Percentiles rank a stretch among this genome's conserved stretches.
Evolutionary conservation across 2,329 filamentous ascomycete species (phyloP).

Genomic region (Thielaviopsis populi): DNA sequence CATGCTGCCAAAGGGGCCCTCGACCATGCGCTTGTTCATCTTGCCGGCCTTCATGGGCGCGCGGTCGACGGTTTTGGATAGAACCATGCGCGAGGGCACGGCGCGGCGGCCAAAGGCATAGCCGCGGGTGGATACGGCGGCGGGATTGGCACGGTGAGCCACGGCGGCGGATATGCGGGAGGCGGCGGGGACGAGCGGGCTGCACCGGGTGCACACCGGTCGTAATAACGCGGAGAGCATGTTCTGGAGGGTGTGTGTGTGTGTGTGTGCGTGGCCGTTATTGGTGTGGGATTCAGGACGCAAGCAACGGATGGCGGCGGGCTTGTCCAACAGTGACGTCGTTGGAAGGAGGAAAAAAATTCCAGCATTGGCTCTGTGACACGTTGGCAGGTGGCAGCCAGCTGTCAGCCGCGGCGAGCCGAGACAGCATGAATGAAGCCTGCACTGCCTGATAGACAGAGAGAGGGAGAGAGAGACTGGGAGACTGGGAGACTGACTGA

Average conservation of each 20-base stretch:
- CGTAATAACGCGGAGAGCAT: conserved; percentile 7
- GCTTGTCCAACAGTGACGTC: conserved; percentile 3
- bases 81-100: conserved; percentile 40
- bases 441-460: too few species aligned
- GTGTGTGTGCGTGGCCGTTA: background rate
- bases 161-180: background rate
- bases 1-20: conserved; percentile 41
- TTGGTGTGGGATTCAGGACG: background rate
- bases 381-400: background rate
- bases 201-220: background rate
- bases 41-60: conserved; percentile 26
- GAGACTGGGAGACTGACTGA: too few species aligned
- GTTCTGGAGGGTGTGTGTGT: background rate
- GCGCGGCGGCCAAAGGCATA: conserved; percentile 6
- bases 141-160: background rate
- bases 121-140: conserved; percentile 1
- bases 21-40: conserved; percentile 26
- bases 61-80: conserved; percentile 38
- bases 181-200: background rate
- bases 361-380: background rate
- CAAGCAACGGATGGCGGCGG: background rate
- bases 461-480: too few species aligned
- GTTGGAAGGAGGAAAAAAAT: background rate
- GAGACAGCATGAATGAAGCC: too few species aligned
- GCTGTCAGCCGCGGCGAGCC: background rate